Conservation (phyloP, 176 grass and related monocot species). For the Musa schizocarpa region DNA sequence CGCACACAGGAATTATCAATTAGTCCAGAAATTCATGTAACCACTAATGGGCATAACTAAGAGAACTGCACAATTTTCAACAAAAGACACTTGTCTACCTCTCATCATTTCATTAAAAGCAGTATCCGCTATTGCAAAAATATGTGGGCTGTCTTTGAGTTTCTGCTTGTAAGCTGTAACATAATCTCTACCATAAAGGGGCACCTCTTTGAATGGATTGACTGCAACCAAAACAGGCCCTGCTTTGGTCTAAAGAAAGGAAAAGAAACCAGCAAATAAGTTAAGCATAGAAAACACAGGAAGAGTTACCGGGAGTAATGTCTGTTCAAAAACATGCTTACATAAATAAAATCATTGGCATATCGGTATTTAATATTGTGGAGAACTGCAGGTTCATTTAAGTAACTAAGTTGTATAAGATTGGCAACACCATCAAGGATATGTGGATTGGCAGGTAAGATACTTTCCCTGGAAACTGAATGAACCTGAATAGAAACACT, state of each 20-base stretch:
- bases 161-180: conserved; percentile 77
- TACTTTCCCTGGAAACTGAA: conserved; percentile 26
- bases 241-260: conserved; percentile 78
- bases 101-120: conserved; percentile 87
- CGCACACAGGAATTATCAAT: not conserved
- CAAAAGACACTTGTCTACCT: conserved; percentile 35
- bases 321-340: conserved; percentile 33
- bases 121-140: conserved; percentile 93
- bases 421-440: conserved; percentile 94
- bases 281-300: conserved; percentile 1
- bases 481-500: not conserved
- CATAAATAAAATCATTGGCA: conserved; percentile 75
- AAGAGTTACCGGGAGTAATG: conserved; percentile 19
- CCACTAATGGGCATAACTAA: not conserved
- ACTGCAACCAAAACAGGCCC: conserved; percentile 92
- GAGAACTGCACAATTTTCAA: not conserved
- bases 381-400: conserved; percentile 89
- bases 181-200: conserved; percentile 62
- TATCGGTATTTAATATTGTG: conserved; percentile 97
- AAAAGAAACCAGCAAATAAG: conserved; percentile 14
- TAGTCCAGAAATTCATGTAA: conserved; percentile 20
- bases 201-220: conserved; percentile 94
- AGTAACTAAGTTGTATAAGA: conserved; percentile 96
- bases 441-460: conserved; percentile 87
- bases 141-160: conserved; percentile 74